Evolutionary conservation across 1,139 yeast genomes (phyloP), one percentile per base, ranked within the genome.

Genomic region (Saccharomyces uvarum): DNA sequence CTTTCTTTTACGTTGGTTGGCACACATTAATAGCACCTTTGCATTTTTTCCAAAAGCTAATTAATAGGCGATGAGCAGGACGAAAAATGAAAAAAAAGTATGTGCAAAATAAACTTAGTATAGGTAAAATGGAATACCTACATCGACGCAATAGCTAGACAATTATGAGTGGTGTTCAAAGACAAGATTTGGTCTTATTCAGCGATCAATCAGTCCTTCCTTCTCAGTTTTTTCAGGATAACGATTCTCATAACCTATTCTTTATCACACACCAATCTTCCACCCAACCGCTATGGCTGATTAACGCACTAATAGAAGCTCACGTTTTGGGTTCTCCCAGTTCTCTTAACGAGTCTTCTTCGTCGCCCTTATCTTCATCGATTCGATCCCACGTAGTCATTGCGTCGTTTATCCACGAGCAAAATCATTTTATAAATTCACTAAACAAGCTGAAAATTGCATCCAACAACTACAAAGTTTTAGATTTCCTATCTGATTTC

Each of bases 261-360:
- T 38, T 38, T 19, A 38, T 38, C 24, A 38, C 24, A 8, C 44
- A 38, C 19, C 44, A 38, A 19, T 38, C 44, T 6, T 86, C 88
- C 0, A 84, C 89, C 0, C 76, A 82, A 19, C 84, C 95, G 1
- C 67, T 80, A 4, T 88, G 95, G 95, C 71, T 87, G 33, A 65
- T 80, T 5, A 77, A 69, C 54, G 65, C 72, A 3, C 57, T 76
- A 6, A 60, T 74, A 11, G 77, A 74, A 53, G 62, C 70, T 6
- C 58, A 63, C 7, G 47, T 71, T 3, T 68, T 56, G 32, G 70
- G 70, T 2, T 49, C 48, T 14, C 63, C 70, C 11, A 32, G 48
- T 13, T 64, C 69, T 3, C 51, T 67, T 47, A 66, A 65, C 47
- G 54, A 58, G n/a, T 47, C 59, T 5, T 48, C 49, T 9, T 13